Conservation (phyloP, 202 grass and related monocot species). For the Eragrostis tef region DNA sequence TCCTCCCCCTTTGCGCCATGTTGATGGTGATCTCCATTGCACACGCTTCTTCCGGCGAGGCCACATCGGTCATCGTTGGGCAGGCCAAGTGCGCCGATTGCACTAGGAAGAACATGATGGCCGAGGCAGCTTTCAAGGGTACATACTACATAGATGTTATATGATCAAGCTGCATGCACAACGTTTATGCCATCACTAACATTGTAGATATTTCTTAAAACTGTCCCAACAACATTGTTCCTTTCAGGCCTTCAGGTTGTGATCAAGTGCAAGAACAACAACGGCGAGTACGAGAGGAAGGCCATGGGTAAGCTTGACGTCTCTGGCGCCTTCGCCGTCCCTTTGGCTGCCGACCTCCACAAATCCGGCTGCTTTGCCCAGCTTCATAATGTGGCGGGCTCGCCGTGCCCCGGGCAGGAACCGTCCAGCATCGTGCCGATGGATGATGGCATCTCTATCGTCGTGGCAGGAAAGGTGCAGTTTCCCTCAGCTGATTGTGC, state of each 20-base stretch:
- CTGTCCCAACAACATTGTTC: no score
- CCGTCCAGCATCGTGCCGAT: constrained; percentile 22
- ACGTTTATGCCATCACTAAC: no score
- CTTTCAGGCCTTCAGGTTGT: constrained; percentile 47
- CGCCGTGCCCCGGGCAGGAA: constrained; percentile 36
- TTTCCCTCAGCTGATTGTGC: constrained; percentile 27
- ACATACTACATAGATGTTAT: neutral
- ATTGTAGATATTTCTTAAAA: no score
- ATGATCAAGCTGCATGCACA: no score
- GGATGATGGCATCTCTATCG: neutral
- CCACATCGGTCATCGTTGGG: constrained; percentile 30
- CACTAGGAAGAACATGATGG: constrained; percentile 35
- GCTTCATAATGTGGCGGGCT: constrained; percentile 21
- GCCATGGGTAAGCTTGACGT: constrained; percentile 38
- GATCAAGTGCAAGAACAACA: constrained; percentile 56
- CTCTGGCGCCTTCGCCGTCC: constrained; percentile 45
- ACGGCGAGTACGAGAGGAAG: constrained; percentile 56
- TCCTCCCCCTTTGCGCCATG: neutral
- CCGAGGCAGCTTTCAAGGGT: constrained; percentile 49
- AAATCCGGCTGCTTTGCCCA: constrained; percentile 32
- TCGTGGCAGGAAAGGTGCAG: constrained; percentile 18
- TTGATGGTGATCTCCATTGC: constrained; percentile 1
- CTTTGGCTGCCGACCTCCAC: constrained; percentile 40
- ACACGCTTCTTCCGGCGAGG: neutral
- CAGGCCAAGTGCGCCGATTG: constrained; percentile 41